Base-by-base conservation (phyloP, 805 yeast genomes). In the Kodamaea jinghongensis region DNA sequence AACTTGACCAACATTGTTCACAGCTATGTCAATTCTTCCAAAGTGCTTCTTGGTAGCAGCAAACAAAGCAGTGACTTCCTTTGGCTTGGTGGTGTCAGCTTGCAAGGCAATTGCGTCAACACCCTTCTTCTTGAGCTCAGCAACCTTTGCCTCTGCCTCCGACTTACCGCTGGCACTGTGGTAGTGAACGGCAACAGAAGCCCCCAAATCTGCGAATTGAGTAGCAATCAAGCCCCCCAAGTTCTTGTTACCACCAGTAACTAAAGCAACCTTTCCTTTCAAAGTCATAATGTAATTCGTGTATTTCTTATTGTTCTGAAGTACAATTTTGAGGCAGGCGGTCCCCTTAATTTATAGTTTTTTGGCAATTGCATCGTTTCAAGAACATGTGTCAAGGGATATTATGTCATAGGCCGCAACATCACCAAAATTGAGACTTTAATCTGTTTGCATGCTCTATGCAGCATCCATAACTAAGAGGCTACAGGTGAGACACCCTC, bases 231-330 rank as follows among this genome's bases (percentile, higher is more conserved):
- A 58, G 12, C 63, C 76, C 27, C 86, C 86, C 39, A 80, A 65
- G 56, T 79, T 79, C 66, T 79, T 79, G 48, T 72, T 74, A 27
- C 83, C 84, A 34, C 85, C 85, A 15, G 83, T 71, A 54, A 79
- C 70, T 26, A 79, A 36, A 7, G 76, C 79, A 36, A 71, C 65
- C 55, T 79, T 75, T 38, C 78, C 81, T 45, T 53, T 48, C 4
- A 22, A 12, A 20, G 7, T 20, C 23, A 20, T 20, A 6, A 6
- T 20, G 23, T 20, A 20, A 20, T 20, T 20, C 23, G 8, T 20
- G 23, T 20, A 20, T 20, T 6, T 20, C 23, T 20, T 20, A 20
- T 20, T 20, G 23, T 6, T n/a, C 23, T 6, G 8, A 20, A 8
- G 23, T 5, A 20, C 23, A 20, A 20, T 20, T 20, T 20, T 6